These are phyloP conservation scores for Aspergillus calidoustus DNA, from an alignment of 2,329 filamentous ascomycete genomes.

Conservation along the genomic window DNA sequence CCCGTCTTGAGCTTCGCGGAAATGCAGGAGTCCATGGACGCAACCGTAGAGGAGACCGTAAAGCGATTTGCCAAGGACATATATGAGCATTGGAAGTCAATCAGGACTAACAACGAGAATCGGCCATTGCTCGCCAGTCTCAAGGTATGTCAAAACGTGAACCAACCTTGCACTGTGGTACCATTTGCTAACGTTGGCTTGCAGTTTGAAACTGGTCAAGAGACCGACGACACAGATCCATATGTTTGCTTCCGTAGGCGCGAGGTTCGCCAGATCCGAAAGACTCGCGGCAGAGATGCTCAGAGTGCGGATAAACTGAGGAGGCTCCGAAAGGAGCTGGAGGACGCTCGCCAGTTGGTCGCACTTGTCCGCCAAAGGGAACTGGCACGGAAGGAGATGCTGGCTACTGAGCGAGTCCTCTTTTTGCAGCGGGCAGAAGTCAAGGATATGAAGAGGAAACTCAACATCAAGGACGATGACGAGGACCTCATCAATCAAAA, in stretches of 20 bases:
- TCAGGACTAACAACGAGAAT: constrained; percentile 69
- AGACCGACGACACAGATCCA: constrained; percentile 93
- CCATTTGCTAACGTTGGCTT: constrained; percentile 23
- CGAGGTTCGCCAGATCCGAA: constrained; percentile 91
- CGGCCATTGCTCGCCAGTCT: constrained; percentile 75
- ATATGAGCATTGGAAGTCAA: constrained; percentile 86
- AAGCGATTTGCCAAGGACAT: constrained; percentile 72
- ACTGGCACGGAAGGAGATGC: constrained; percentile 73
- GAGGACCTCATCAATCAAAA: constrained; percentile 95
- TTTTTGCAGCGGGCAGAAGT: constrained; percentile 82
- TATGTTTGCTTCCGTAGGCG: constrained; percentile 97
- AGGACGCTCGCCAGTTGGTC: constrained; percentile 83
- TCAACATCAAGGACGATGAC: constrained; percentile 89
- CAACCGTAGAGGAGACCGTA: constrained; percentile 58
- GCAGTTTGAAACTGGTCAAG: constrained; percentile 85
- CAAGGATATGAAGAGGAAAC: constrained; percentile 84
- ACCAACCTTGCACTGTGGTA: too few relatives aligned
- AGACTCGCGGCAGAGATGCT: constrained; percentile 90
- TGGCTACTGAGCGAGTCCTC: constrained; percentile 74
- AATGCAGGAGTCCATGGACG: constrained; percentile 72
- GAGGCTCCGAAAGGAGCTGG: constrained; percentile 85
- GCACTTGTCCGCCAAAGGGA: constrained; percentile 80
- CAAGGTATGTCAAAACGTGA: constrained; percentile 57
- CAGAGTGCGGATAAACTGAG: constrained; percentile 95
- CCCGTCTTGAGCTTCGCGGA: constrained; percentile 74